A percentile compares a stretch with the other conserved stretches of the same genome.
These are phyloP conservation scores for Penicillium silybi DNA, from an alignment of 495 filamentous ascomycete species.

Conservation along the genomic window DNA sequence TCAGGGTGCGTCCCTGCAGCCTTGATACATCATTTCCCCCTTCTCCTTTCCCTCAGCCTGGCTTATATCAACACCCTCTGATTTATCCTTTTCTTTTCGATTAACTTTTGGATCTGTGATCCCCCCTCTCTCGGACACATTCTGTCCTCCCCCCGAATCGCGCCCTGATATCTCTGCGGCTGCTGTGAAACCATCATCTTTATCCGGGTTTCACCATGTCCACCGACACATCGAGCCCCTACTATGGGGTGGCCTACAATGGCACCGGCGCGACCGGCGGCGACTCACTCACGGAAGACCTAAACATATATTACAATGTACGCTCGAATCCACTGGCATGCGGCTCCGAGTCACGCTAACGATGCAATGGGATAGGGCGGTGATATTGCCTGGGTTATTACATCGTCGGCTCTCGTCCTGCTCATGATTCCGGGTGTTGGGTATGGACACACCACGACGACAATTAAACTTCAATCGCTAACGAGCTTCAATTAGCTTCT, in stretches of 20 bases:
- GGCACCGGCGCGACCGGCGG: constrained; percentile 62
- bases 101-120: neutral
- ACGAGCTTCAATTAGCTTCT: constrained; percentile 58
- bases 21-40: constrained; percentile 20
- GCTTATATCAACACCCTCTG: neutral
- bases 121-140: neutral
- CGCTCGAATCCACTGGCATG: neutral
- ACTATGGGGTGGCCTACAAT: constrained; percentile 56
- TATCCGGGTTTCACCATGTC: constrained; percentile 27
- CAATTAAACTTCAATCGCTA: neutral
- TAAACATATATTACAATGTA: constrained; percentile 83
- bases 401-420: constrained; percentile 81
- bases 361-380: constrained; percentile 57
- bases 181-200: constrained; percentile 2
- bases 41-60: neutral
- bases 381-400: constrained; percentile 90
- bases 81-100: neutral
- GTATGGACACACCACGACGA: constrained; percentile 33
- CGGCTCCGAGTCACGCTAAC: neutral
- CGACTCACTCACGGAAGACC: constrained; percentile 66
- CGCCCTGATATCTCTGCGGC: neutral
- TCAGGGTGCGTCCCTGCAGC: constrained; percentile 19
- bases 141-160: neutral
- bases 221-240: neutral
- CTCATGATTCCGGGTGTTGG: constrained; percentile 98